These are phyloP conservation scores for Gyromitra esculenta DNA, from an alignment of 2,329 filamentous ascomycete species.

Conservation along the genomic window DNA sequence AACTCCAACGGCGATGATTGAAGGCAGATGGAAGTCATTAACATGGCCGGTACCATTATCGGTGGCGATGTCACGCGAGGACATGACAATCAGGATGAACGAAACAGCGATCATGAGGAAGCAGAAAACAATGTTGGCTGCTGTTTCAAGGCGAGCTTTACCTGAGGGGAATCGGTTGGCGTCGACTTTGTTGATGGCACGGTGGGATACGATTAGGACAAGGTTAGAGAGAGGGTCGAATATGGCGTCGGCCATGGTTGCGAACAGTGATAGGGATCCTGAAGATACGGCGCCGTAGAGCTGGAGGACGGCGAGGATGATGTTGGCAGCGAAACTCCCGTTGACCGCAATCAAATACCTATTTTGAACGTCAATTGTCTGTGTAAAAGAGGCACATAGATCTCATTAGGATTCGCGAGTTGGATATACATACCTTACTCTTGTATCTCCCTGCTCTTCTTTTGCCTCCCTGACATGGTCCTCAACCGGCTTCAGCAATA, in stretches of 20 bases:
- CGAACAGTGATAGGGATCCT: conserved; percentile 92
- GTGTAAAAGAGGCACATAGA: neutral
- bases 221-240: conserved; percentile 93
- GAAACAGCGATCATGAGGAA: conserved; percentile 95
- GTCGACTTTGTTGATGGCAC: conserved; percentile 88
- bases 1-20: conserved; percentile 82
- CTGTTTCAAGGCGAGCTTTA: conserved; percentile 92
- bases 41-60: conserved; percentile 63
- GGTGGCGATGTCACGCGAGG: conserved; percentile 73
- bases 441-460: conserved; percentile 81
- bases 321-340: conserved; percentile 74
- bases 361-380: neutral
- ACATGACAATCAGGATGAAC: conserved; percentile 90
- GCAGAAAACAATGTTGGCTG: conserved; percentile 95
- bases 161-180: conserved; percentile 86
- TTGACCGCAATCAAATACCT: conserved; percentile 68
- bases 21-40: conserved; percentile 79
- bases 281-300: conserved; percentile 88
- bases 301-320: conserved; percentile 81
- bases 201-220: conserved; percentile 84
- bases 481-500: conserved; percentile 89
- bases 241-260: conserved; percentile 81
- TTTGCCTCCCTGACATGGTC: conserved; percentile 85
- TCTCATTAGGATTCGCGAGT: neutral
- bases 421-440: conserved; percentile 66